phyloP scores from a whole-genome alignment of 75 land plant species.

The Sequoia sempervirens region DNA sequence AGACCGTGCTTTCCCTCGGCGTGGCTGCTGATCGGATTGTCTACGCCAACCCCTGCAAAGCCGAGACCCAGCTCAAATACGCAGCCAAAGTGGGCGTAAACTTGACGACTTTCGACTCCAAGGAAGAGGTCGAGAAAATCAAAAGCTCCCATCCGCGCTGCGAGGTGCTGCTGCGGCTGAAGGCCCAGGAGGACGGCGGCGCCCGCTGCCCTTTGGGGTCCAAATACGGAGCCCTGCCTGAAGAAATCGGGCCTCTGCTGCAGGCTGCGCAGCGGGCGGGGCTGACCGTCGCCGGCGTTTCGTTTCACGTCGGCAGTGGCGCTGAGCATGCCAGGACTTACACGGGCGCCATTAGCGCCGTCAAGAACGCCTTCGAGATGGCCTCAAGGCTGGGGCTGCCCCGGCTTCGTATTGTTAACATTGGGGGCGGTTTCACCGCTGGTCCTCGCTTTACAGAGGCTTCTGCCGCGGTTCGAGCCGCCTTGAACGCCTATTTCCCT shows the following conservation, averaged over 20 bases:
- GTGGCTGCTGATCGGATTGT: constrained; percentile 25
- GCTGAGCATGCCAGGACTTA: constrained; percentile 12
- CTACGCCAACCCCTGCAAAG: constrained; percentile 54
- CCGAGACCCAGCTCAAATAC: constrained; percentile 37
- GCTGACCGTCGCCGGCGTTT: constrained; percentile 30
- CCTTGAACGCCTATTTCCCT: constrained; percentile 28
- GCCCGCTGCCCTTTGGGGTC: constrained; percentile 44
- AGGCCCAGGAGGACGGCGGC: constrained; percentile 16
- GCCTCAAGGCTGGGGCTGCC: constrained; percentile 26
- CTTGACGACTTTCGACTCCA: constrained; percentile 46
- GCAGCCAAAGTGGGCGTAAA: constrained; percentile 37
- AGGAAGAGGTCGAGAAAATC: constrained; percentile 35
- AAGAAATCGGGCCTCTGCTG: constrained; percentile 37
- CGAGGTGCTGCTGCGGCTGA: constrained; percentile 17
- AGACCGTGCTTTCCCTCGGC: constrained; percentile 32
- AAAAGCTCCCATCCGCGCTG: constrained; percentile 23
- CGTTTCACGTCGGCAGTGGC: constrained; percentile 54
- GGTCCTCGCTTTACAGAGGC: constrained; percentile 26
- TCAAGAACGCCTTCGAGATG: constrained; percentile 23
- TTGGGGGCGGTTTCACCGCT: constrained; percentile 45
- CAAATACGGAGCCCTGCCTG: constrained; percentile 51
- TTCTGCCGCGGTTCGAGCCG: constrained; percentile 18
- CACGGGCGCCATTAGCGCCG: constrained; percentile 22
- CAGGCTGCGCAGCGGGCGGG: constrained; percentile 26
- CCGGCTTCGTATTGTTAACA: constrained; percentile 27